Percentiles rank a stretch among this genome's conserved stretches.
Conservation (phyloP, 2,329 filamentous ascomycete species). For the Drechslerella stenobrocha region DNA sequence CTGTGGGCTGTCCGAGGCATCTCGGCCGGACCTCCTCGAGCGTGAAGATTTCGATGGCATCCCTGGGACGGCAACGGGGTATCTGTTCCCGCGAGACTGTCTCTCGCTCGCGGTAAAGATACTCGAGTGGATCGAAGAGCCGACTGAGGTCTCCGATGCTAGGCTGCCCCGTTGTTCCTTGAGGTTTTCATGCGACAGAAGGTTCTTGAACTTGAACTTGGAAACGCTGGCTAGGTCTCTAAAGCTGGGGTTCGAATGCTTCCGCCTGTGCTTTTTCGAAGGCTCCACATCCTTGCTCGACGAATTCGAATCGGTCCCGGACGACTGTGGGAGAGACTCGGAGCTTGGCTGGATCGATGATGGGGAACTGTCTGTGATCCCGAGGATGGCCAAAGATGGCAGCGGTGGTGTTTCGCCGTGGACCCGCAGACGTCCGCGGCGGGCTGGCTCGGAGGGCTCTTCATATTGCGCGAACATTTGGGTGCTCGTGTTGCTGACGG, state of each 20-base stretch:
- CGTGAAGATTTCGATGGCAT: constrained; percentile 16
- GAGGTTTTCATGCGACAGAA: constrained; percentile 39
- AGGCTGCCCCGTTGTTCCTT: constrained; percentile 37
- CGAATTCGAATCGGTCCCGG: background rate
- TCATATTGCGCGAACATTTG: constrained; percentile 45
- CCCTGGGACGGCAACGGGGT: constrained; percentile 26
- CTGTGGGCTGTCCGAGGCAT: constrained; percentile 22
- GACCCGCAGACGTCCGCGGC: constrained; percentile 33
- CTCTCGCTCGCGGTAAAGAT: constrained; percentile 37
- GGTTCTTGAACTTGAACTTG: constrained; percentile 37
- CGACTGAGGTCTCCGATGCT: constrained; percentile 34
- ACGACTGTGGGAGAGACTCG: background rate
- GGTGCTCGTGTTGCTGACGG: constrained; percentile 32
- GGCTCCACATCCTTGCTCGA: background rate
- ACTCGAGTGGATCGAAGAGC: constrained; percentile 43
- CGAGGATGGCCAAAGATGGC: constrained; percentile 27
- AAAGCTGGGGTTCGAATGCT: constrained; percentile 46
- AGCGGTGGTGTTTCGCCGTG: constrained; percentile 45
- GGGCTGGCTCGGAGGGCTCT: constrained; percentile 22
- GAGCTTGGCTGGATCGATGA: too few relatives aligned
- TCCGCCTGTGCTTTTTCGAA: constrained; percentile 41
- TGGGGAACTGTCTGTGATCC: background rate
- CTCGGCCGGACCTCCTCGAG: constrained; percentile 19
- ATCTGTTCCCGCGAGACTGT: constrained; percentile 37
- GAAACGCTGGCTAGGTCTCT: constrained; percentile 39